Conservation (phyloP, 176 grass and related monocot genomes). For the Oryza meyeriana region DNA sequence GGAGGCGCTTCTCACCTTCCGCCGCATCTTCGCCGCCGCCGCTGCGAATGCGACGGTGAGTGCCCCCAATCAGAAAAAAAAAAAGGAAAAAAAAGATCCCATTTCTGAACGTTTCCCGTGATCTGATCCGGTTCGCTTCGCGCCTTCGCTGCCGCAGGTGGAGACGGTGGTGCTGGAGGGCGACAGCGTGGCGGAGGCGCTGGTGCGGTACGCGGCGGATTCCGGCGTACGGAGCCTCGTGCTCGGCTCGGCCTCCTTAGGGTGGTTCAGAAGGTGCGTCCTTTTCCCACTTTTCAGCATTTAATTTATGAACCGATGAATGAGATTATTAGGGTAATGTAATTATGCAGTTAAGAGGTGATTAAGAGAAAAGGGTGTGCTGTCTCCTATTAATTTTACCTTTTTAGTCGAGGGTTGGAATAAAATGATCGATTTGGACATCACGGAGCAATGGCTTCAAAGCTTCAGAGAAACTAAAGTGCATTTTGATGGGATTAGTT, state of each 20-base stretch:
- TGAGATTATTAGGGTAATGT: not conserved
- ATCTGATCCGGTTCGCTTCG: not conserved
- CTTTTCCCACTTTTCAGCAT: not conserved
- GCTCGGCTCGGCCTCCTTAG: slow-evolving; percentile 51
- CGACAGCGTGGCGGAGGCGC: slow-evolving; percentile 51
- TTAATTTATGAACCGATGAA: not conserved
- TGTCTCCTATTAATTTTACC: slow-evolving; percentile 25
- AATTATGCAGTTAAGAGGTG: not conserved
- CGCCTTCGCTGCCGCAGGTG: slow-evolving; percentile 33
- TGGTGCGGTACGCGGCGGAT: slow-evolving; percentile 52
- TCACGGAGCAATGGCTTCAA: not conserved
- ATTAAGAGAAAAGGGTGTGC: not conserved
- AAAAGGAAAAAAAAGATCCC: not conserved
- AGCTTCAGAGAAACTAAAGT: slow-evolving; percentile 7
- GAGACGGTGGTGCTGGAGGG: slow-evolving; percentile 75
- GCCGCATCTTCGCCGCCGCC: slow-evolving; percentile 45
- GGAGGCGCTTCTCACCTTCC: slow-evolving; percentile 54
- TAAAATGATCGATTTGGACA: not conserved
- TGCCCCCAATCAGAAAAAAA: not conserved
- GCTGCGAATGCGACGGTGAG: slow-evolving; percentile 47
- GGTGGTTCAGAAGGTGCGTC: slow-evolving; percentile 52
- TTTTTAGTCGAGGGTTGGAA: slow-evolving; percentile 19
- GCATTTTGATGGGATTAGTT: not conserved
- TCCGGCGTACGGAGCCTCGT: slow-evolving; percentile 71
- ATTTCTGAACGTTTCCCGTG: not conserved